These are phyloP conservation scores for Stachybotrys elegans DNA, from an alignment of 2,329 filamentous ascomycete species.

Conservation along the genomic window DNA sequence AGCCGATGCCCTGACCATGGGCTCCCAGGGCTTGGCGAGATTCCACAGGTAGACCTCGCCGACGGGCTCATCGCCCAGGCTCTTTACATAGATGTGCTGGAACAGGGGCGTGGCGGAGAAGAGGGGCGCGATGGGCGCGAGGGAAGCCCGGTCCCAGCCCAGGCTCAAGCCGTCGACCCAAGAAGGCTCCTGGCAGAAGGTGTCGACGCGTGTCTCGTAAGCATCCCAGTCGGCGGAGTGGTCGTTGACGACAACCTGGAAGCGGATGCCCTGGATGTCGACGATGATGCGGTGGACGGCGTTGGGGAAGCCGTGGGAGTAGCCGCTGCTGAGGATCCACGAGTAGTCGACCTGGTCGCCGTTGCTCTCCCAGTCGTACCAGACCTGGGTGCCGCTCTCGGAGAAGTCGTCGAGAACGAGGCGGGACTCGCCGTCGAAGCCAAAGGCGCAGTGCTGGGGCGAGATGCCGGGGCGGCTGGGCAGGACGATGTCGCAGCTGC, in stretches of 20 bases:
- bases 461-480: slow-evolving; percentile 27
- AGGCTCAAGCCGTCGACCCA: slow-evolving; percentile 21
- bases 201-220: slow-evolving; percentile 28
- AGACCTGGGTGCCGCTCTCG: slow-evolving; percentile 31
- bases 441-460: slow-evolving; percentile 30
- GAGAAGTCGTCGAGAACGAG: slow-evolving; percentile 34
- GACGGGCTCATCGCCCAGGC: slow-evolving; percentile 22
- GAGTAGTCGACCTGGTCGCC: slow-evolving; percentile 30
- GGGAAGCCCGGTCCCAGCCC: slow-evolving; percentile 20
- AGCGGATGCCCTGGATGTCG: slow-evolving; percentile 33
- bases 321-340: slow-evolving; percentile 30
- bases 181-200: slow-evolving; percentile 22
- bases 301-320: slow-evolving; percentile 26
- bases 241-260: slow-evolving; percentile 33
- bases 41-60: slow-evolving; percentile 38
- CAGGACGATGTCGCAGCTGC: slow-evolving; percentile 30
- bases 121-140: slow-evolving; percentile 19
- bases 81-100: slow-evolving; percentile 31
- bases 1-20: slow-evolving; percentile 34
- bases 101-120: slow-evolving; percentile 24
- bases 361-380: slow-evolving; percentile 35
- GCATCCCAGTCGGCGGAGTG: slow-evolving; percentile 24
- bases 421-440: slow-evolving; percentile 32
- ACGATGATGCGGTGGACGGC: slow-evolving; percentile 28
- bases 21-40: slow-evolving; percentile 34